Percentiles rank a stretch among this genome's conserved stretches.
Conservation (phyloP, 1,284 basidiomycete genomes). For the Cyathus olla region DNA sequence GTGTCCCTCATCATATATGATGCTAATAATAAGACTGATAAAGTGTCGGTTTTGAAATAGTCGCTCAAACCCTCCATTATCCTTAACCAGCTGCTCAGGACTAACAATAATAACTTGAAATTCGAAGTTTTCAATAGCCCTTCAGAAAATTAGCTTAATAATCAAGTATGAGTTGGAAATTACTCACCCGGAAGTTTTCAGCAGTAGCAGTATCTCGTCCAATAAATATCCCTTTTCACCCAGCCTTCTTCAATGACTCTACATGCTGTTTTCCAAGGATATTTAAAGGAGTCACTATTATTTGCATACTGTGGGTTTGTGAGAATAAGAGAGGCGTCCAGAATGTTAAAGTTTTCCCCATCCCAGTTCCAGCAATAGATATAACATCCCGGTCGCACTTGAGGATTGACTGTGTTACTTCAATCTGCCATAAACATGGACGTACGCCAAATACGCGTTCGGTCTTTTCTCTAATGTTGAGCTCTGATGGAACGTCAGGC, state of each 20-base stretch:
- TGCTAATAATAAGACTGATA: conserved; percentile 7
- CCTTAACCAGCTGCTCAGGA: conserved; percentile 19
- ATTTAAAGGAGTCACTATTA: conserved; percentile 22
- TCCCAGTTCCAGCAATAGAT: conserved; percentile 31
- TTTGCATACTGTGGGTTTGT: conserved; percentile 9
- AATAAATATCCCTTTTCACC: conserved; percentile 9
- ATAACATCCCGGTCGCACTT: conserved; percentile 27
- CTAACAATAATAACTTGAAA: conserved; percentile 15
- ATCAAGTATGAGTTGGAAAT: not conserved
- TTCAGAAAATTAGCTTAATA: conserved; percentile 4
- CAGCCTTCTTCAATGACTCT: conserved; percentile 6
- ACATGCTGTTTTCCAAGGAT: conserved; percentile 15
- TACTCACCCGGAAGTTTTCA: conserved; percentile 6
- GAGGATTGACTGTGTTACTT: conserved; percentile 21
- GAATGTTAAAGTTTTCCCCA: conserved; percentile 37
- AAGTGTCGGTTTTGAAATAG: conserved; percentile 10
- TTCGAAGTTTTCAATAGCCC: conserved; percentile 22
- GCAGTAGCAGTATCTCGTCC: conserved; percentile 6
- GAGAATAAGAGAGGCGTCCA: conserved; percentile 33
- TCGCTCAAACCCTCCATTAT: conserved; percentile 10
- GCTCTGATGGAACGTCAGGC: no score
- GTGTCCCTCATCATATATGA: conserved; percentile 42
- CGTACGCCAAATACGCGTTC: not conserved
- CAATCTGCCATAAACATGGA: conserved; percentile 31
- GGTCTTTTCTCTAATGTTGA: no score